Base-by-base conservation (phyloP, 2,329 filamentous ascomycete species). In the Claviceps spartinae region DNA sequence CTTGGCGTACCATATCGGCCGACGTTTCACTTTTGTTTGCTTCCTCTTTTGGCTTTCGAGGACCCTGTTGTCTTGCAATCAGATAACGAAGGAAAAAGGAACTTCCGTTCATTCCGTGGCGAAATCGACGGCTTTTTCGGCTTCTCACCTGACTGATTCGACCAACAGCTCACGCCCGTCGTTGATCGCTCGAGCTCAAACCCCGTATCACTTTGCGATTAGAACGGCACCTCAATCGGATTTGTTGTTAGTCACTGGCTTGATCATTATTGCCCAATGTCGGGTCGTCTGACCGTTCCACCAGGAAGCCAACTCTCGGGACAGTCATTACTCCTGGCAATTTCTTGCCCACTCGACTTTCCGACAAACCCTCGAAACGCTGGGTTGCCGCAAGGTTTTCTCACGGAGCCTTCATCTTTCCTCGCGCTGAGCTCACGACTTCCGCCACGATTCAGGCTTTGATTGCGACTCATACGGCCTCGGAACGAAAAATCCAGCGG, bases 401-500 rank as follows among this genome's bases (percentile, higher is more conserved):
- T 6, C 18, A 30, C 40, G 30, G 18, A 45, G 8, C 5, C 26
- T 37, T 24, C 5, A 5, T 24, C 18, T 20, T 34, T 13, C 3
- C 18, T 8, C 13, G 41, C 40, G 8, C 41, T 26, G 41, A 16
- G 24, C 38, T 13, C 7, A 49, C 48, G 48, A 16, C 11, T 36
- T 34, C 22, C 38, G 4, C 16, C 24, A 43, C 51, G 42, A 43
- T 24, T 46, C 2, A 41, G 48, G 26, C 37, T 34, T 20, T 30
- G 26, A 34, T 47, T 44, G 37, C 42, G 18, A 26, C 47, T n/a
- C 43, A 47, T 34, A 34, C 38, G 47, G 47, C 16, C 18, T n/a
- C 37, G 26, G 8, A 46, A 44, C 42, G 18, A 47, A 30, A 30
- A 52, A 50, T 54, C 46, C 53, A 53, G 55, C 56, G 52, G 52